Evolutionary conservation across 495 filamentous ascomycete species (phyloP).

Genomic region (Friedmanniomyces endolithicus): DNA sequence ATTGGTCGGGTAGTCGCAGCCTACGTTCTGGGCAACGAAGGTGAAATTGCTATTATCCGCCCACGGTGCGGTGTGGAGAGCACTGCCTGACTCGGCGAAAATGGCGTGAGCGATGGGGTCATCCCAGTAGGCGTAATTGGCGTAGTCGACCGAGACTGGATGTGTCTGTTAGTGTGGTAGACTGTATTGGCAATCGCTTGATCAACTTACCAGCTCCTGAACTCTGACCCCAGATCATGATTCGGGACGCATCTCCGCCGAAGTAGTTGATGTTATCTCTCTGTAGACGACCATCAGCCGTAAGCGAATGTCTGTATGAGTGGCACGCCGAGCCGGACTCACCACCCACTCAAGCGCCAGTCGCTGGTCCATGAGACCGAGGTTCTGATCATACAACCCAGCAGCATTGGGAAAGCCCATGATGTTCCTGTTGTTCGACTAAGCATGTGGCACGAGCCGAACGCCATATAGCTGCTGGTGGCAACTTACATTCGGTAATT

Average conservation of each 20-base stretch:
- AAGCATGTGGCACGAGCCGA: too few species aligned
- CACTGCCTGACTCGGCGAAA: slow-evolving; percentile 22
- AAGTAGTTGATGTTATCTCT: slow-evolving; percentile 2
- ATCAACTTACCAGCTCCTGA: slow-evolving; percentile 6
- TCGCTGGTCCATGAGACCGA: slow-evolving; percentile 54
- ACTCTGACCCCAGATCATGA: slow-evolving; percentile 34
- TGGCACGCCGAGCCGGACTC: background rate
- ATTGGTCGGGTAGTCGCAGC: slow-evolving; percentile 32
- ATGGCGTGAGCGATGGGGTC: slow-evolving; percentile 25
- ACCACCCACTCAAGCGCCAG: slow-evolving; percentile 32
- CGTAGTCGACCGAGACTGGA: slow-evolving; percentile 2
- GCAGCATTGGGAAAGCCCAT: slow-evolving; percentile 48
- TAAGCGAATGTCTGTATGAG: slow-evolving; percentile 47
- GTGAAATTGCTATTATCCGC: slow-evolving; percentile 29
- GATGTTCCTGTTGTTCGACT: slow-evolving; percentile 33
- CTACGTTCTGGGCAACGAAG: slow-evolving; percentile 34
- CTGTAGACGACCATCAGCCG: slow-evolving; percentile 25
- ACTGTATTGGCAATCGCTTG: too few species aligned
- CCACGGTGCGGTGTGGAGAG: background rate
- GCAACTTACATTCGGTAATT: slow-evolving; percentile 39
- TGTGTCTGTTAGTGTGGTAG: too few species aligned
- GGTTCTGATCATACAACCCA: slow-evolving; percentile 26
- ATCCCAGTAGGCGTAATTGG: slow-evolving; percentile 17
- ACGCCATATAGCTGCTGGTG: too few species aligned
- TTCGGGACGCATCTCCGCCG: slow-evolving; percentile 19